Base-by-base conservation (phyloP, 352 stramenopile genomes). In the Globisporangium megalacanthum region DNA sequence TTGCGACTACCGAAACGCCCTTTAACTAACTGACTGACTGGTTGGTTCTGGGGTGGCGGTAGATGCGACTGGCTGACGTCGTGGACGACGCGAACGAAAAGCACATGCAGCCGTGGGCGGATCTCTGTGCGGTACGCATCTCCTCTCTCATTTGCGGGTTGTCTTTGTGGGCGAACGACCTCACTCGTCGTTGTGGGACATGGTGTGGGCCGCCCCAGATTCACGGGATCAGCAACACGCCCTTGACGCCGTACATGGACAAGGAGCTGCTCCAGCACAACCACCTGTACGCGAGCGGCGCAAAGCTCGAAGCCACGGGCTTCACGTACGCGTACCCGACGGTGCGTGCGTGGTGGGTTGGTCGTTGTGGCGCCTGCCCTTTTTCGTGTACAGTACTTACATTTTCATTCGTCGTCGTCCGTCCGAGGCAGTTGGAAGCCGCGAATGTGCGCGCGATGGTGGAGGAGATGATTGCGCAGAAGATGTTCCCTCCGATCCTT, bases 81-180 rank as follows among this genome's bases (percentile, higher is more conserved):
- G 85, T 92, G n/a, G 73, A 95, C 61, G 82, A 93, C 60, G 83
- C 83, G n/a, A 95, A 95, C 54, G 85, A 95, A 52, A 95, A 95
- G 72, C 85, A 95, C 65, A 90, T 95, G 81, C 77, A 88, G 61
- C 85, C 85, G 1, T 95, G 85, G 85, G 86, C 83, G 15, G 83
- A 95, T 62, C 70, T 95, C 22, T 95, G 85, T 54, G 55, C 72
- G 61, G 84, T 86, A 69, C 53, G 70, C 37, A 49, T 33, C 54
- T 13, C 25, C 2, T 49, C 49, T 33, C 11, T 29, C 20, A 36
- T n/a, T 45, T 14, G 2, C 35, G 52, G 15, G 46, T 17, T 19
- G 33, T n/a, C 45, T 5, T 9, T 31, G 19, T 31, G 19, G 25
- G 45, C 31, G 9, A 5, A 17, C 22, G 19, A 17, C 19, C 25